phyloP scores from a whole-genome alignment of 2,329 filamentous ascomycete genomes.

The Colletotrichum caudatum region DNA sequence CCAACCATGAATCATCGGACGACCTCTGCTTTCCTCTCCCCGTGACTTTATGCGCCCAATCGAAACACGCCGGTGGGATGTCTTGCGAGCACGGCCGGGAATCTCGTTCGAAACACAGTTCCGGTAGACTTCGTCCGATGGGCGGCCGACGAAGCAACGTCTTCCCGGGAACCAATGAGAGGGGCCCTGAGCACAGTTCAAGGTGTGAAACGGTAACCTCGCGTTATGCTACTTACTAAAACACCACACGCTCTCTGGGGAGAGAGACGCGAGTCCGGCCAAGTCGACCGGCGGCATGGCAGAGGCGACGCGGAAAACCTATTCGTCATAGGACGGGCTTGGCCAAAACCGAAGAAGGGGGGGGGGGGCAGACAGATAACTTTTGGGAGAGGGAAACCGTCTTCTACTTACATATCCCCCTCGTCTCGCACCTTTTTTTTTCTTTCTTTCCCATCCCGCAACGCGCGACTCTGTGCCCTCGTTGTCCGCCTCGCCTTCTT shows the following conservation, averaged over 20 bases:
- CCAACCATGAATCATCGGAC: background rate
- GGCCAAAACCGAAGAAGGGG: too few relatives aligned
- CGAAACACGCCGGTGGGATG: background rate
- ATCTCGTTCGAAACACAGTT: background rate
- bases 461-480: background rate
- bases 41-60: background rate
- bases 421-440: background rate
- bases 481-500: background rate
- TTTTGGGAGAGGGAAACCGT: background rate
- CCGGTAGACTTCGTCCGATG: constrained; percentile 3
- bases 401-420: background rate
- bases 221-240: background rate
- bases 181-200: background rate
- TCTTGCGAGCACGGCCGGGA: background rate
- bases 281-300: too few relatives aligned
- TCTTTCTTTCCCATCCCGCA: background rate
- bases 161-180: background rate
- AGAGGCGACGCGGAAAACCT: background rate
- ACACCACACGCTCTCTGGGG: background rate
- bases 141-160: background rate
- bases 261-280: background rate
- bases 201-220: background rate
- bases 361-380: too few relatives aligned
- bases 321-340: background rate
- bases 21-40: background rate